Evolutionary conservation across 768 basidiomycete species (phyloP), one percentile per base, ranked within the genome.

Genomic region (Rhodosporidiobolus odoratus): DNA sequence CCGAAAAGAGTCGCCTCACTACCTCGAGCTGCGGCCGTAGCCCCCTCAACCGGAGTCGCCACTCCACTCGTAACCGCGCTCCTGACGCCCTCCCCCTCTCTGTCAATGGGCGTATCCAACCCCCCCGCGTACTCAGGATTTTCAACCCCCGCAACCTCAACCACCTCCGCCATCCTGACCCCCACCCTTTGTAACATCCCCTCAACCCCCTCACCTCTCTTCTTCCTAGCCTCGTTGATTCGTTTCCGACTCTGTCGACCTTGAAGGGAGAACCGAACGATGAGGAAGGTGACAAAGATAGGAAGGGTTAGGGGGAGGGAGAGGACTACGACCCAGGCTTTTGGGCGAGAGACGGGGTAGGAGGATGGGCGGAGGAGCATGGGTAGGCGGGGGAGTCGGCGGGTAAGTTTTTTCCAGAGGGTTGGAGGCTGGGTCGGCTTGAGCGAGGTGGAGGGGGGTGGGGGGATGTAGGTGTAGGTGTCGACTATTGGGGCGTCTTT

Each of bases 221-320:
- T 6, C 23, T 35, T 54, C 23, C 68, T 58, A 25, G 91, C 83
- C 4, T 83, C 76, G 66, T 82, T 83, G 66, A 93, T 86, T 27
- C 91, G 87, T 23, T 81, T 81, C 5, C 84, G 85, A 6, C 90
- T 92, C 1, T 82, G 80, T 37, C 81, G 84, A 0, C 88, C 81
- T 25, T 86, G 83, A 41, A 86, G 80, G 4, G 85, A 80, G 47
- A 92, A 81, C 2, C 86, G 85, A 48, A 86, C 58, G 45, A 89
- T 54, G 35, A 76, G 58, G 50, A 56, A 58, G 17, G 35, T 38
- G 52, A 76, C n/a, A 1, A 62, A 57, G 53, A 72, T 45, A 4
- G 75, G 77, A 23, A 75, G 58, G 23, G 70, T 52, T 61, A 75
- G 35, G 35, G 74, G 74, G 27, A 75, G 54, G 45, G 56, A 25